Percentiles rank a stretch among this genome's conserved stretches.
phyloP scores from a whole-genome alignment of 371 early-diverging fungal genomes.

The Mortierella sp. region DNA sequence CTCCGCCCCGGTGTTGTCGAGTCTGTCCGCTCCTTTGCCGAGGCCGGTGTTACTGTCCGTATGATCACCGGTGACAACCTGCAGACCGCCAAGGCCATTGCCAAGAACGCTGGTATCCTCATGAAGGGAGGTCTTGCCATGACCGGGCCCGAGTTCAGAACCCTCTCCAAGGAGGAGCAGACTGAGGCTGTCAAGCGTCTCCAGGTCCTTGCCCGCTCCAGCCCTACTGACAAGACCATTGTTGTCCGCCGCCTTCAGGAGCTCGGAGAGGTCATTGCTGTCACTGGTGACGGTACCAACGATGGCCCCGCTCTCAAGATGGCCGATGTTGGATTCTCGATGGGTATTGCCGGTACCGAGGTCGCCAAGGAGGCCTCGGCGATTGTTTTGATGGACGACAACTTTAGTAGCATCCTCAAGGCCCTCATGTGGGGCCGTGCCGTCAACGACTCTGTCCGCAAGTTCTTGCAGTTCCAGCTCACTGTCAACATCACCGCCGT shows the following conservation, averaged over 20 bases:
- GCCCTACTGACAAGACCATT: constrained; percentile 95
- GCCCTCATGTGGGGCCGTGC: constrained; percentile 96
- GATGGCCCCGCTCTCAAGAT: constrained; percentile 97
- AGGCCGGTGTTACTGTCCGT: constrained; percentile 93
- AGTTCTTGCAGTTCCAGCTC: constrained; percentile 97
- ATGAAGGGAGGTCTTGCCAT: constrained; percentile 88
- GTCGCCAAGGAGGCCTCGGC: constrained; percentile 97
- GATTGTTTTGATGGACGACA: constrained; percentile 97
- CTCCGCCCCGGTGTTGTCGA: constrained; percentile 90
- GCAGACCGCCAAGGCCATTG: constrained; percentile 92
- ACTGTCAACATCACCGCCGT: constrained; percentile 96
- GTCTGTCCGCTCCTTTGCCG: constrained; percentile 84
- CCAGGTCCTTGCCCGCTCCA: constrained; percentile 93
- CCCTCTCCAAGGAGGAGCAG: constrained; percentile 83
- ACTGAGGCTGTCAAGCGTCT: constrained; percentile 86
- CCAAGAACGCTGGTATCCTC: constrained; percentile 89
- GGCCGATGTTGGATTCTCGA: constrained; percentile 98
- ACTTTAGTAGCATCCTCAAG: constrained; percentile 93
- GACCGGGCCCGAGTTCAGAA: constrained; percentile 92
- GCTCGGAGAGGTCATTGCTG: constrained; percentile 94
- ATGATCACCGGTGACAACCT: constrained; percentile 99
- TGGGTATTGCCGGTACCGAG: constrained; percentile 98
- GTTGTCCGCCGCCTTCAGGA: constrained; percentile 89
- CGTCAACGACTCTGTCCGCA: constrained; percentile 94
- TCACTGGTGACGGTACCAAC: constrained; percentile 99